Percentiles rank a stretch among this genome's conserved stretches.
Evolutionary conservation across 2,329 filamentous ascomycete species (phyloP).

Genomic region (Botrytis hyacinthi): DNA sequence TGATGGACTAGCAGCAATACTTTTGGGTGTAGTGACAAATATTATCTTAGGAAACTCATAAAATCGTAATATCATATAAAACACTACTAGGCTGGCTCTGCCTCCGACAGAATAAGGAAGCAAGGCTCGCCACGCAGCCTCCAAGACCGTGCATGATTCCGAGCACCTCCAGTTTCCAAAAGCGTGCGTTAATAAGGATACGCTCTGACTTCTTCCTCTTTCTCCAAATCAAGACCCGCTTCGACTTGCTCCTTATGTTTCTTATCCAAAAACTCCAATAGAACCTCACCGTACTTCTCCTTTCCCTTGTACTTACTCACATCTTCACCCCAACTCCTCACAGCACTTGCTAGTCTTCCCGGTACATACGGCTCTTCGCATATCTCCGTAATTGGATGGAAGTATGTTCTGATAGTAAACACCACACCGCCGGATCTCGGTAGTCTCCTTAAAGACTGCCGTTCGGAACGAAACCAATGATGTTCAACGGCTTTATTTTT

Average conservation of each 20-base stretch:
- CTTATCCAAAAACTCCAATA: conserved; percentile 72
- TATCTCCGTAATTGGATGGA: conserved; percentile 54
- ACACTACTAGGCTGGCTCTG: neutral
- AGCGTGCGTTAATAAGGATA: conserved; percentile 55
- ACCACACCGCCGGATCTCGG: conserved; percentile 54
- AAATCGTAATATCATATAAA: neutral
- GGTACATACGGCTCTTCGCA: conserved; percentile 70
- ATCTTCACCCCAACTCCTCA: conserved; percentile 79
- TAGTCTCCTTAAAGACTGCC: conserved; percentile 60
- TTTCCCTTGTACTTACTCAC: conserved; percentile 76
- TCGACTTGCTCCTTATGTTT: conserved; percentile 72
- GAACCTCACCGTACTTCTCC: conserved; percentile 68
- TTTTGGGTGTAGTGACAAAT: neutral
- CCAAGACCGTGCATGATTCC: neutral
- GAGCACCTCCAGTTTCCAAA: neutral
- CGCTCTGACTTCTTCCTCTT: conserved; percentile 56
- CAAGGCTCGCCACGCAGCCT: neutral
- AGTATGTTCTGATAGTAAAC: conserved; percentile 64
- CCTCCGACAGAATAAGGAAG: neutral
- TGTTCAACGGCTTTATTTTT: conserved; percentile 70
- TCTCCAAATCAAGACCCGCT: conserved; percentile 60
- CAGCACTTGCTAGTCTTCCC: conserved; percentile 70
- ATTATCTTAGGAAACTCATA: neutral
- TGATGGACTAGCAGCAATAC: too few species aligned
- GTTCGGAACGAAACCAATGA: conserved; percentile 71